These are phyloP conservation scores for Mycocentrospora acerina DNA, from an alignment of 2,329 filamentous ascomycete genomes.

Conservation along the genomic window DNA sequence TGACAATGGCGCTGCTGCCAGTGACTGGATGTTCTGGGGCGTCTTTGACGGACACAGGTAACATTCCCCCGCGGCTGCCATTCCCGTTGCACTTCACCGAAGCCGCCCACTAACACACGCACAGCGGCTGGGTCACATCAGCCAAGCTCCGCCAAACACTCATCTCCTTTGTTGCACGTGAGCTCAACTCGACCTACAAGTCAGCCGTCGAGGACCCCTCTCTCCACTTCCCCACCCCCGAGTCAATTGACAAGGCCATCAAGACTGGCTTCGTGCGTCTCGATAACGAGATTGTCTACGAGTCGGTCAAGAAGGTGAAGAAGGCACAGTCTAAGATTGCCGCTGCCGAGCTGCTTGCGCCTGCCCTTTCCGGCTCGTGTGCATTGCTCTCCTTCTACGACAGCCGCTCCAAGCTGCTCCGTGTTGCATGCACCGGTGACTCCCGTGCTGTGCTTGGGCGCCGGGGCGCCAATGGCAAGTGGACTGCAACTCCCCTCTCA, in stretches of 20 bases:
- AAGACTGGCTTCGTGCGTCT: constrained; percentile 86
- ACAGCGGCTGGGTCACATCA: constrained; percentile 94
- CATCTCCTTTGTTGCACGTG: constrained; percentile 88
- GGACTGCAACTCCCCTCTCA: constrained; percentile 86
- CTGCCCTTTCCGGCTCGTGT: constrained; percentile 94
- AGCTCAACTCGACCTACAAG: constrained; percentile 91
- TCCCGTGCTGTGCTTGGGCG: constrained; percentile 92
- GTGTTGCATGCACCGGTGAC: constrained; percentile 95
- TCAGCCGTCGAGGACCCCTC: constrained; percentile 61
- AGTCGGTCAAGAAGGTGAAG: constrained; percentile 87
- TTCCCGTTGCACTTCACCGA: too few relatives aligned
- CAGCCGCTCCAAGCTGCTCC: constrained; percentile 77
- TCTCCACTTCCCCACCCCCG: constrained; percentile 67
- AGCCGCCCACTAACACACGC: constrained; percentile 6
- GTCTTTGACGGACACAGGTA: constrained; percentile 97
- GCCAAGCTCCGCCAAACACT: constrained; percentile 91
- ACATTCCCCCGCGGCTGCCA: constrained; percentile 5
- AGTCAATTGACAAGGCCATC: constrained; percentile 86
- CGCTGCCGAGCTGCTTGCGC: constrained; percentile 87
- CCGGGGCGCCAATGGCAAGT: constrained; percentile 76
- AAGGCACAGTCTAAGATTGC: constrained; percentile 87
- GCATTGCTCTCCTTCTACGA: constrained; percentile 97
- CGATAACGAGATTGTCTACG: constrained; percentile 92
- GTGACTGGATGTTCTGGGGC: constrained; percentile 99
- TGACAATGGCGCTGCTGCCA: constrained; percentile 58